Evolutionary conservation across 768 basidiomycete species (phyloP), one percentile per base, ranked within the genome.

Genomic region (Tremella yokohamensis): DNA sequence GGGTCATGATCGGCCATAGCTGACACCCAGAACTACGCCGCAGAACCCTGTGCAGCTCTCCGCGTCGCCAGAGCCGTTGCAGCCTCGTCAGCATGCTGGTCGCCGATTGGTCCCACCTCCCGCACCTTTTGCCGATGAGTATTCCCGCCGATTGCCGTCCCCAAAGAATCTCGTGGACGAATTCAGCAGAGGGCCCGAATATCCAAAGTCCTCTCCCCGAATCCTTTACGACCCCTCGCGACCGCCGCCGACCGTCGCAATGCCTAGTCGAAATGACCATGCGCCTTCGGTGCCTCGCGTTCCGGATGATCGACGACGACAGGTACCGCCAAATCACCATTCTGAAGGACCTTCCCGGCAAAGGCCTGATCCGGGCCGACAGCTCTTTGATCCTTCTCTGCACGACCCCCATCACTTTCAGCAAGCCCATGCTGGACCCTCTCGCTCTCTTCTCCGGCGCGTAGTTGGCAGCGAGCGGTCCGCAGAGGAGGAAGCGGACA

Each of bases 361-460:
- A 18, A 34, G 29, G 11, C 29, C 40, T 29, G 49, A 24, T 16
- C 57, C 55, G 16, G 34, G 38, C 8, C 42, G 66, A 18, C 71
- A 76, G 56, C 68, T 78, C 8, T 78, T 78, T 54, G 91, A 98
- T 71, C 89, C 88, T 58, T 82, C 88, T 39, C 85, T 89, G 68
- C 89, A 98, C 74, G 90, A 98, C 74, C 90, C 96, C 0, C 83
- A 91, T 29, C 83, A 87, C 11, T 98, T 98, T 77, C 56, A 49
- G 42, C 54, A 24, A 47, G 57, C 60, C 20, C 48, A 51, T 22
- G 20, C 40, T 12, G 19, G 18, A 13, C 16, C 34, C 15, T 47
- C 40, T 56, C 49, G 24, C 51, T 54, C 47, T 24, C 45, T 29
- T 25, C 25, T 64, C 9, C 26, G 57, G 39, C 37, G 66, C 40